phyloP scores from a whole-genome alignment of 345 rosid genomes.

The Eucalyptus camaldulensis region DNA sequence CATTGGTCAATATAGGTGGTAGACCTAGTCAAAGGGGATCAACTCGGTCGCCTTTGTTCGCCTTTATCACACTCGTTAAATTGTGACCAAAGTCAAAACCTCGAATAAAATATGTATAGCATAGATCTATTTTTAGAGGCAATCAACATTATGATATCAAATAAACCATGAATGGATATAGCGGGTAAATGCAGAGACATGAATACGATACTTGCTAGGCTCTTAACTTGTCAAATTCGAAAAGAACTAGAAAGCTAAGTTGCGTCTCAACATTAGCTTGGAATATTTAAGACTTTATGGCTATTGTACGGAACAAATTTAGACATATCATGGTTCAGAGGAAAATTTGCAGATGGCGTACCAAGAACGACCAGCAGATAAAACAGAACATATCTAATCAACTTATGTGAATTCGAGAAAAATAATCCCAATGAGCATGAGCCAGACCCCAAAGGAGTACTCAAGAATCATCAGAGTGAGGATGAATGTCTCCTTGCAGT shows the following conservation, averaged over 20 bases:
- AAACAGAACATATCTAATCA: background rate
- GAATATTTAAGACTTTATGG: background rate
- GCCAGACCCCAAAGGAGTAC: background rate
- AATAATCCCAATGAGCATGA: background rate
- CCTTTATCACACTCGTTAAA: background rate
- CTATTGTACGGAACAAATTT: background rate
- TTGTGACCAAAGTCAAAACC: background rate
- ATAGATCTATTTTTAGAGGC: background rate
- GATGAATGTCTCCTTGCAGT: background rate
- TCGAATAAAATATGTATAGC: background rate
- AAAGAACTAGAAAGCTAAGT: background rate
- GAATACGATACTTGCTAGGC: background rate
- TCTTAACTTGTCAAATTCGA: background rate
- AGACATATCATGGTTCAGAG: background rate
- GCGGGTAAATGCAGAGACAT: background rate
- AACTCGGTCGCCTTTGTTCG: rapidly evolving
- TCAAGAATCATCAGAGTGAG: background rate
- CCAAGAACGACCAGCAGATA: background rate
- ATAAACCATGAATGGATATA: background rate
- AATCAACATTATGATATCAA: background rate
- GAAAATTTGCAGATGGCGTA: background rate
- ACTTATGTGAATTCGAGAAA: background rate
- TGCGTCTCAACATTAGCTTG: background rate
- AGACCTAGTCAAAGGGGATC: background rate
- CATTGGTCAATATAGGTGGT: background rate